Evolutionary conservation across 257 asterid species (phyloP).

Genomic region (Perilla frutescens): DNA sequence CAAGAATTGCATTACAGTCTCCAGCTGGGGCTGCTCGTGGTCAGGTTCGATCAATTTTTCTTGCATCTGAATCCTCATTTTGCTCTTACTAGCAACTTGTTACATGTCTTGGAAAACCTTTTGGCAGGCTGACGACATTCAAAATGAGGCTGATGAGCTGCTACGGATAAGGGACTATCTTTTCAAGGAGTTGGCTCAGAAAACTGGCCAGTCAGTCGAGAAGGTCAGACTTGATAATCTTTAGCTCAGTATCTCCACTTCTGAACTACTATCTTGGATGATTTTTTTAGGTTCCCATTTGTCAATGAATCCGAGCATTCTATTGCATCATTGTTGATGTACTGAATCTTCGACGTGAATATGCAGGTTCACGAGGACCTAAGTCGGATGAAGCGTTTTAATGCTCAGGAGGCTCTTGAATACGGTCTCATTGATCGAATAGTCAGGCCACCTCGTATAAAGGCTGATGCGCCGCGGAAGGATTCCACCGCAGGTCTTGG

Average conservation of each 20-base stretch:
- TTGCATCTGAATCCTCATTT: slow-evolving; percentile 9
- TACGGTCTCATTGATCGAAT: slow-evolving; percentile 87
- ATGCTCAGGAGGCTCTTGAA: slow-evolving; percentile 83
- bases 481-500: slow-evolving; percentile 42
- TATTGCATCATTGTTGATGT: no score
- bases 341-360: slow-evolving; percentile 15
- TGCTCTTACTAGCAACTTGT: slow-evolving; percentile 20
- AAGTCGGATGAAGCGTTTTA: slow-evolving; percentile 66
- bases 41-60: slow-evolving; percentile 58
- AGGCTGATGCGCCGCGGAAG: slow-evolving; percentile 36
- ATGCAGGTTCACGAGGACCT: slow-evolving; percentile 78
- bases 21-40: slow-evolving; percentile 99
- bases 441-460: slow-evolving; percentile 69
- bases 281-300: not conserved
- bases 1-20: slow-evolving; percentile 70
- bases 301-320: not conserved
- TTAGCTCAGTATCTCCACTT: not conserved
- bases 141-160: slow-evolving; percentile 86
- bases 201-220: slow-evolving; percentile 84
- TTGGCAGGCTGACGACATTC: slow-evolving; percentile 85
- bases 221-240: slow-evolving; percentile 53
- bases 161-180: slow-evolving; percentile 87
- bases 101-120: slow-evolving; percentile 17
- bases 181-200: slow-evolving; percentile 82
- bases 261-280: not conserved